Evolutionary conservation across 345 rosid species (phyloP).

Genomic region (Aurinia saxatilis): DNA sequence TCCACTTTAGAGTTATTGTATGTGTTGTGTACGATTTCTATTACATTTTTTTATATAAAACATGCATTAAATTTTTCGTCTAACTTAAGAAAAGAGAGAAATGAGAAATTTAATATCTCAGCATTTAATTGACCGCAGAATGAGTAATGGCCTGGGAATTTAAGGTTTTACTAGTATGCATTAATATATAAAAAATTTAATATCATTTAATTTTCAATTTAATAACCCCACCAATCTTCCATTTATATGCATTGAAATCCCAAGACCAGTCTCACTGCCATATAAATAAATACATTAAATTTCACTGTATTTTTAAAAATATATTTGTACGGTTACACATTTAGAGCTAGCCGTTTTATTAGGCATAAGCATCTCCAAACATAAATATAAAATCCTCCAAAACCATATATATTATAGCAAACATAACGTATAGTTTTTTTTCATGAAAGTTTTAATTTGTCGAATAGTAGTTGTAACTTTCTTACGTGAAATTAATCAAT

Average conservation of each 20-base stretch:
- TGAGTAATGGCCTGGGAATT: constrained; percentile 17
- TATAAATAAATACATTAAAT: constrained; percentile 12
- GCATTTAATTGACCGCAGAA: background rate
- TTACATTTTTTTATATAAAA: no score
- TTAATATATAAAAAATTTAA: background rate
- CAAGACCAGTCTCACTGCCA: constrained; percentile 29
- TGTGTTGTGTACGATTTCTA: no score
- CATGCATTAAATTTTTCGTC: background rate
- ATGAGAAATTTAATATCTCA: background rate
- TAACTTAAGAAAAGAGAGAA: background rate
- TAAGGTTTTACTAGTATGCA: constrained; percentile 20
- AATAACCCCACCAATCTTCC: constrained; percentile 23
- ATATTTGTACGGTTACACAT: constrained; percentile 20
- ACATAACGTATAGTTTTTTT: background rate
- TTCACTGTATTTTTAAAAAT: background rate
- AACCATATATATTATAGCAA: no score
- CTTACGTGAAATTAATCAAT: constrained; percentile 6
- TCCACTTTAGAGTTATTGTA: no score
- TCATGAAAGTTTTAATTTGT: background rate
- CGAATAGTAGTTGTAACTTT: background rate
- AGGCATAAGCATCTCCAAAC: constrained; percentile 3
- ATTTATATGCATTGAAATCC: constrained; percentile 22
- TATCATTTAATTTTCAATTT: constrained; percentile 3
- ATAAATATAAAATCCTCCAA: background rate
- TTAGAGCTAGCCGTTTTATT: constrained; percentile 19